Base-by-base conservation (phyloP, 176 grass and related monocot genomes). In the Ampelocalamus luodianensis region DNA sequence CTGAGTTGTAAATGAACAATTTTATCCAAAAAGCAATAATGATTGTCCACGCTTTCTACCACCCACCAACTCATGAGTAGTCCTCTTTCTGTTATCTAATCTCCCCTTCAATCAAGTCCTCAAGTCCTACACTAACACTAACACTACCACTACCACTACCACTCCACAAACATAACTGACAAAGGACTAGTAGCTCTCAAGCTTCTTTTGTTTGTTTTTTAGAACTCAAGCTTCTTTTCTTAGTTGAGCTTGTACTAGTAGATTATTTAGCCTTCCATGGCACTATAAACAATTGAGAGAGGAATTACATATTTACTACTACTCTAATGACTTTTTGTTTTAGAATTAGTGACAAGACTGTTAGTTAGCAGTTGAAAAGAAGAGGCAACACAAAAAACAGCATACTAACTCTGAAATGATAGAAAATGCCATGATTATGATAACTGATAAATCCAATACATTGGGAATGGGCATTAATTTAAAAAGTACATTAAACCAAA, bases 51-150 rank as follows among this genome's bases (percentile, higher is more conserved):
- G 8, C 77, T 63, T 68, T 80, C 32, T 61, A 87, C 74, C 63
- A 79, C 29, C 58, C 44, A 71, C 79, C 89, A 83, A 61, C 74
- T 83, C 68, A 74, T 87, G 72, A 77, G 72, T n/a, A 74, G 71
- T 77, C 71, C 48, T 65, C 79, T 74, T 79, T 83, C 61, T 68
- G 62, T 53, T 76, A 80, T 75, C 83, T 81, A 74, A 60, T 83
- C 70, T 74, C 62, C 61, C 42, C 6, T 68, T 66, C 23, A 79
- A 86, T 74, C 37, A 83, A 44, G 10, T 40, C 39, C 8, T 44
- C 10, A 45, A 75, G 48, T 44, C 12, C 51, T 68, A 20, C 66
- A 79, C 32, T 80, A 80, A 26, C 27, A 65, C 42, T 82, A 82
- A 11, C 58, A 63, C 53, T 82, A n/a, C n/a, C 66, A 79, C 32